A percentile compares a stretch with the other conserved stretches of the same genome.
These are phyloP conservation scores for Hamigera avellanea DNA, from an alignment of 495 filamentous ascomycete species.

Conservation along the genomic window DNA sequence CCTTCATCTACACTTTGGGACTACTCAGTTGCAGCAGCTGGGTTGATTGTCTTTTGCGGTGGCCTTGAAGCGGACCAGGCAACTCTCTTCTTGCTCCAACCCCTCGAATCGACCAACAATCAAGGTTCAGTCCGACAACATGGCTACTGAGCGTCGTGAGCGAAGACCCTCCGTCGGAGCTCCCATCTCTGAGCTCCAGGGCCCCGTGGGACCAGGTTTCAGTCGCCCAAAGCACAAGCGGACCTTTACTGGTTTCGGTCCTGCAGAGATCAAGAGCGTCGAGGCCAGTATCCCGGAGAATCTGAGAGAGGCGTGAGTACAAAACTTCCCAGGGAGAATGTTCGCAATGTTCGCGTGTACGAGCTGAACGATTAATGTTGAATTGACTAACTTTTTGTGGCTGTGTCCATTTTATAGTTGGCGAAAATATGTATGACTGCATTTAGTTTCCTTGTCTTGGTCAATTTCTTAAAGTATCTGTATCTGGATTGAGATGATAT, in stretches of 20 bases:
- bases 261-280: constrained; percentile 82
- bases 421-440: constrained; percentile 56
- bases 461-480: too few species aligned
- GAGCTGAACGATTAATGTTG: neutral
- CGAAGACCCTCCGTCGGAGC: constrained; percentile 69
- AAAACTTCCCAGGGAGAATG: too few species aligned
- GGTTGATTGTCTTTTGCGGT: too few species aligned
- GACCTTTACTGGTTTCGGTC: constrained; percentile 83
- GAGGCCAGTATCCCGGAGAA: constrained; percentile 84
- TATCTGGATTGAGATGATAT: too few species aligned
- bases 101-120: too few species aligned
- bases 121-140: too few species aligned
- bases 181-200: constrained; percentile 71
- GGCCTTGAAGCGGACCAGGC: too few species aligned
- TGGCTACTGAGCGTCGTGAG: constrained; percentile 33
- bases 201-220: constrained; percentile 61
- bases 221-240: constrained; percentile 87
- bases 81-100: too few species aligned
- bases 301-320: constrained; percentile 63
- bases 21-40: too few species aligned
- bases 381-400: neutral
- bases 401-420: constrained; percentile 37
- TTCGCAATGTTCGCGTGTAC: too few species aligned
- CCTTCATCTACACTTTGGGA: too few species aligned
- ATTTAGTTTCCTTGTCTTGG: neutral